phyloP scores from a whole-genome alignment of 2,329 filamentous ascomycete species.

The Huntiella abstrusa region DNA sequence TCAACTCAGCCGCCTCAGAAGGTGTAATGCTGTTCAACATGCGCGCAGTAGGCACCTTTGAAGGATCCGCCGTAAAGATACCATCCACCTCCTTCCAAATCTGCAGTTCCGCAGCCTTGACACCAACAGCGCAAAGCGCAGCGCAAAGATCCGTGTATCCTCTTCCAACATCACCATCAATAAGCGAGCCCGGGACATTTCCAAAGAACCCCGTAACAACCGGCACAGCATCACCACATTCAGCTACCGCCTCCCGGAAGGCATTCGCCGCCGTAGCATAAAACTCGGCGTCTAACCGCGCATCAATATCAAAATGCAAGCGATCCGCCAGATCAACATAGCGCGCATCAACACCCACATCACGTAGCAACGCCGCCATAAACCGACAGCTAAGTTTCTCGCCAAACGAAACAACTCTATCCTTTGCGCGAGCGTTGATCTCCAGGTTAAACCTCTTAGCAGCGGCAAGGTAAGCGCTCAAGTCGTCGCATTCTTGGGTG shows the following conservation, averaged over 20 bases:
- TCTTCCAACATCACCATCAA: conserved; percentile 75
- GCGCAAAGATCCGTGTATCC: conserved; percentile 96
- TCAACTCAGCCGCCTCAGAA: conserved; percentile 86
- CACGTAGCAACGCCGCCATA: conserved; percentile 68
- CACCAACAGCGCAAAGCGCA: conserved; percentile 72
- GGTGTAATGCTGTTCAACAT: conserved; percentile 81
- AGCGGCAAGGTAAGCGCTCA: conserved; percentile 53
- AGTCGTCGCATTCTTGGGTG: conserved; percentile 58
- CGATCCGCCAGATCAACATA: conserved; percentile 80
- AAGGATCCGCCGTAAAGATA: conserved; percentile 69
- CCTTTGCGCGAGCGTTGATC: conserved; percentile 60
- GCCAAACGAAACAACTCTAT: conserved; percentile 82
- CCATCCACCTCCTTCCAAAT: conserved; percentile 99
- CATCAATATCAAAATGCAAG: conserved; percentile 45
- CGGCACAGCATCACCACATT: conserved; percentile 49
- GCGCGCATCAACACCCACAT: conserved; percentile 66
- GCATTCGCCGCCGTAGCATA: conserved; percentile 45
- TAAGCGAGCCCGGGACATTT: conserved; percentile 71
- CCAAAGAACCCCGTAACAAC: conserved; percentile 91
- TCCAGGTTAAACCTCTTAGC: conserved; percentile 51
- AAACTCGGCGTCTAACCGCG: conserved; percentile 46
- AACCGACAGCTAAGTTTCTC: conserved; percentile 91
- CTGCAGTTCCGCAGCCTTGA: conserved; percentile 76
- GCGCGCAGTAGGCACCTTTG: conserved; percentile 83
- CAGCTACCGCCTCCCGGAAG: conserved; percentile 43